Evolutionary conservation across 345 rosid genomes (phyloP), one percentile per base, ranked within the genome.

Genomic region (Syzygium oleosum): DNA sequence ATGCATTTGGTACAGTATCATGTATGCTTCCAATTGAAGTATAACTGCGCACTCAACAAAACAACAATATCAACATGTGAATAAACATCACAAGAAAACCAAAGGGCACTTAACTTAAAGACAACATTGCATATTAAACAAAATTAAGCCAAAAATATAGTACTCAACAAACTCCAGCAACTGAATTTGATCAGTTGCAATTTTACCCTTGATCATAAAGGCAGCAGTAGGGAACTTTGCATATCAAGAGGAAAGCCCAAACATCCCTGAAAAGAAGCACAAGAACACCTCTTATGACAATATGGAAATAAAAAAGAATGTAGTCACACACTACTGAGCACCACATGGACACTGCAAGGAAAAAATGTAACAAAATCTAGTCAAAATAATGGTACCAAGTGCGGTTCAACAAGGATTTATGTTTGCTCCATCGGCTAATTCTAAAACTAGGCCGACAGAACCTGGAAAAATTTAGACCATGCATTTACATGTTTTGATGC

Each of bases 201-300:
- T 52, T 87, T 91, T 94, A 98, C 99, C 99, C 99, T 84, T 95
- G 94, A 90, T 98, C 99, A 91, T 98, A 98, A 88, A 98, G 99
- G 89, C 97, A 92, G 93, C 99, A 98, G 93, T 98, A 98, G 85
- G 92, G 96, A 88, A 96, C 97, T 93, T 96, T 95, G 95, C 99
- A 94, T 85, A 97, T 96, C 91, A 93, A 92, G 52, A 98, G 91
- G 91, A 98, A 98, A 58, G 99, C 98, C 99, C 99, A 98, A 29
- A 96, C 97, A 94, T 98, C 99, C 91, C 99, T 98, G 97, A 87
- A 88, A 90, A 86, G 55, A 86, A 86, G 73, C 29, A 86, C 41
- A 17, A 22, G 49, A 73, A 19, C 25, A 38, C 83, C 25, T 73
- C 19, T 61, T 61, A 61, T 10, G 83, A 38, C 25, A 38, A 34